Evolutionary conservation across 352 stramenopile species (phyloP), one percentile per base, ranked within the genome.

Genomic region (Globisporangium echinulatum): DNA sequence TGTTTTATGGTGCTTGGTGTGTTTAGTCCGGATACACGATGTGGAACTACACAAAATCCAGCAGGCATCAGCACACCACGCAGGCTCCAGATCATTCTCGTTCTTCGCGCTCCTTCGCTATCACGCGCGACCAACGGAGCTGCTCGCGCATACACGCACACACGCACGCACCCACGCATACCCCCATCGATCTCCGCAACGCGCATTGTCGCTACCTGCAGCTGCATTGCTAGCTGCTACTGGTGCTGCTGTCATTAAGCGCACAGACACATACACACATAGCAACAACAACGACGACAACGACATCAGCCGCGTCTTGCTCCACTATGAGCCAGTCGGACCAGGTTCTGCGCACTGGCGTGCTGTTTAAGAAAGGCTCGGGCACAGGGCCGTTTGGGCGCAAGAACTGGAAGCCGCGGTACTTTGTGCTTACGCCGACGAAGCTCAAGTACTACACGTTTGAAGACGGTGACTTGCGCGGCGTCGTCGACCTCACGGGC

Each of bases 281-380:
- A 25, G 25, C 25, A 25, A 25, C 25, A 25, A 25, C 25, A 25
- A 25, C 25, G 25, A 25, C 25, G 25, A 25, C 25, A 25, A 19
- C 17, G 17, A 19, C 17, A 19, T 25, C 25, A 25, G 25, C 25
- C 25, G 2, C 25, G 25, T 25, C 25, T 25, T 25, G 25, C 25
- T 10, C 33, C 13, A 49, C 0, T 49, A 83, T 80, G 75, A 80
- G 56, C 42, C 52, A 58, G 13, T 59, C 82, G 55, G 67, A 76
- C 37, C 65, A 79, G 52, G 74, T 87, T 48, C 64, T 88, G 50
- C 80, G 85, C 69, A 88, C 80, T 9, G 84, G 84, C 10, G 79
- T 94, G 62, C 64, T 94, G 39, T 91, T 92, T 69, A 94, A 94
- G 67, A 90, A 90, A 54, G 80, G 84, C 52, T 85, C 72, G 2